Evolutionary conservation across 2,329 filamentous ascomycete species (phyloP), one percentile per base, ranked within the genome.

Genomic region (Ophiosphaerella herpotricha): DNA sequence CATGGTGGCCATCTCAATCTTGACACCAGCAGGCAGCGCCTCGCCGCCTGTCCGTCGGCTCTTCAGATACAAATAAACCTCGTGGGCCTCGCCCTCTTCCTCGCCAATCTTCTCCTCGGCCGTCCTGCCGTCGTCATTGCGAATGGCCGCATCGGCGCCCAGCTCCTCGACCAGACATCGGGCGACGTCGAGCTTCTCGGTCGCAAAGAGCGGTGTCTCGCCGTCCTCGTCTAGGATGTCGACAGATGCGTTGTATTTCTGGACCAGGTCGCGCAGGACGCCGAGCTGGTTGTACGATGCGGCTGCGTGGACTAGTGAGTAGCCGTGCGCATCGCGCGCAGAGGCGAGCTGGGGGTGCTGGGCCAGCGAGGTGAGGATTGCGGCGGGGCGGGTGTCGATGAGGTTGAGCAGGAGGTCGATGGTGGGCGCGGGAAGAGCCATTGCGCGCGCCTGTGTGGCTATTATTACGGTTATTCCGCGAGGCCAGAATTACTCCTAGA

Each of bases 171-270:
- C 83, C 7, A 99, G 79, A 44, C 87, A 83, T 62, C 84, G 84
- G 16, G 93, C 93, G 37, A 91, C 87, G 4, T 89, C 86, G 41
- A 88, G 79, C 0, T 85, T 90, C 74, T 99, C 94, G 24, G 87
- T 85, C n/a, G 91, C 90, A 68, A 96, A 99, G 4, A 99, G 79
- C n/a, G 93, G 89, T 1, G 93, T 97, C 75, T 99, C 94, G 48
- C 86, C 84, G 71, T 99, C 94, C 72, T 96, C 90, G 69, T 99
- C 94, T 59, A 83, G 84, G 44, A 97, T 78, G 70, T 97, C 87
- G 40, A 91, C 83, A 52, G 92, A 79, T 21, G 93, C 92, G 11
- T 85, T 76, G 74, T 92, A 90, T 31, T 93, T 89, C 39, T 79
- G 79, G 24, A 96, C 80, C 5, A 99, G 82, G 0, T 84, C 75